phyloP scores from a whole-genome alignment of 2,329 filamentous ascomycete genomes.

The Paracoccidioides lutzii region DNA sequence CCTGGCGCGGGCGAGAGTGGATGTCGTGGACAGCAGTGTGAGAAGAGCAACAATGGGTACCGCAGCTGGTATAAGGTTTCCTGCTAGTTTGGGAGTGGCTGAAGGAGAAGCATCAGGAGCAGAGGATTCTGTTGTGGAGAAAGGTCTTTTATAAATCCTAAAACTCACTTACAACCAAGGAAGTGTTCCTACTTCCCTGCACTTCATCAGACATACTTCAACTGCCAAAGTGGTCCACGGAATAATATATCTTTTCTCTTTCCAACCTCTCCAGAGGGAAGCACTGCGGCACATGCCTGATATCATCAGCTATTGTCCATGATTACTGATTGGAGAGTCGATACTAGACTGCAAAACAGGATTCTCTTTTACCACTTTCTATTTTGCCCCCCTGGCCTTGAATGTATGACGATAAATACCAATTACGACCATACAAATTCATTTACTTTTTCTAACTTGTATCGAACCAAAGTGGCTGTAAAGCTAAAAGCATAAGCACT shows the following conservation, averaged over 20 bases:
- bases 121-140: slow-evolving; percentile 11
- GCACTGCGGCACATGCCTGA: too few relatives aligned
- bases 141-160: slow-evolving; percentile 16
- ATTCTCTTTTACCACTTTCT: background rate
- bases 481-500: background rate
- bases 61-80: slow-evolving; percentile 25
- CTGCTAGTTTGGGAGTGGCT: slow-evolving; percentile 28
- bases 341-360: too few relatives aligned
- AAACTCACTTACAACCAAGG: background rate
- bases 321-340: too few relatives aligned
- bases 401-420: background rate
- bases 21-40: slow-evolving; percentile 44
- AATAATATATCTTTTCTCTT: background rate
- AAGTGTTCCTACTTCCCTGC: background rate
- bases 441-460: background rate
- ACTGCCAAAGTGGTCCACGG: background rate
- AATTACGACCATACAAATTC: background rate
- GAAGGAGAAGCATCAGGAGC: slow-evolving; percentile 10
- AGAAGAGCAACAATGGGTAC: slow-evolving; percentile 12
- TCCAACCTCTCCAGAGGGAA: background rate
- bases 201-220: background rate
- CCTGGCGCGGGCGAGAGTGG: slow-evolving; percentile 67
- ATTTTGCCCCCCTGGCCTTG: background rate
- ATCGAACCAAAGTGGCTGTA: background rate
- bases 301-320: too few relatives aligned